Conservation (phyloP, 2,329 filamentous ascomycete genomes). For the Elsinoe arachidis region DNA sequence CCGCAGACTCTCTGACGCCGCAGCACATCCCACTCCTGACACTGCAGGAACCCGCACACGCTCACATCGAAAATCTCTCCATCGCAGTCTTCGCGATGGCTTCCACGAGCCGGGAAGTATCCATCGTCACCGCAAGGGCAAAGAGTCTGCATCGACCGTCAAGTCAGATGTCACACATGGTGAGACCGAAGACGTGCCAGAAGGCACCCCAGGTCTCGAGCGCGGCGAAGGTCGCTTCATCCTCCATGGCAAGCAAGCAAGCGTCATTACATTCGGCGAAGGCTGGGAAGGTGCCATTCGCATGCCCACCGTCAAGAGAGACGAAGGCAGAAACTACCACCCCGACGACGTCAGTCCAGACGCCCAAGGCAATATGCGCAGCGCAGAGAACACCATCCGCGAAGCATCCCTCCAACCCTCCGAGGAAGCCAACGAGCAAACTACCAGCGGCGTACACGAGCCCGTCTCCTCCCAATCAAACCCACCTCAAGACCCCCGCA, state of each 20-base stretch:
- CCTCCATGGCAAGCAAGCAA: constrained; percentile 95
- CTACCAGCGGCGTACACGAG: neutral
- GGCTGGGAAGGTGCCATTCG: constrained; percentile 55
- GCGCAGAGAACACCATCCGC: neutral
- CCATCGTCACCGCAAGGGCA: constrained; percentile 67
- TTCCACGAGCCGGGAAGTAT: constrained; percentile 29
- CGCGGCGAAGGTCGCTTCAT: constrained; percentile 85
- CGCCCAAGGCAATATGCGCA: neutral
- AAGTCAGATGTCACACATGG: constrained; percentile 39
- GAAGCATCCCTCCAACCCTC: neutral
- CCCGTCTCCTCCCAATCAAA: neutral
- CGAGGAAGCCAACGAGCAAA: neutral
- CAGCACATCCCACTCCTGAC: constrained; percentile 23
- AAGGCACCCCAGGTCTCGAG: constrained; percentile 58
- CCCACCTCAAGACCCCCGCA: neutral
- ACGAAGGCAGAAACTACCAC: neutral
- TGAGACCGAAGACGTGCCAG: constrained; percentile 39
- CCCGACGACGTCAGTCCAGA: neutral
- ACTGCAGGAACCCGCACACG: constrained; percentile 27
- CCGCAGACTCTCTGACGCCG: constrained; percentile 34
- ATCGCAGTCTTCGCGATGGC: constrained; percentile 74
- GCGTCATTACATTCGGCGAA: constrained; percentile 90
- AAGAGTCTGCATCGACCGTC: constrained; percentile 58
- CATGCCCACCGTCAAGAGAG: constrained; percentile 6
- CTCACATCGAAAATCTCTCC: constrained; percentile 75